Conservation (phyloP, 1,284 basidiomycete genomes). For the Tetrapyrgos nigripes region DNA sequence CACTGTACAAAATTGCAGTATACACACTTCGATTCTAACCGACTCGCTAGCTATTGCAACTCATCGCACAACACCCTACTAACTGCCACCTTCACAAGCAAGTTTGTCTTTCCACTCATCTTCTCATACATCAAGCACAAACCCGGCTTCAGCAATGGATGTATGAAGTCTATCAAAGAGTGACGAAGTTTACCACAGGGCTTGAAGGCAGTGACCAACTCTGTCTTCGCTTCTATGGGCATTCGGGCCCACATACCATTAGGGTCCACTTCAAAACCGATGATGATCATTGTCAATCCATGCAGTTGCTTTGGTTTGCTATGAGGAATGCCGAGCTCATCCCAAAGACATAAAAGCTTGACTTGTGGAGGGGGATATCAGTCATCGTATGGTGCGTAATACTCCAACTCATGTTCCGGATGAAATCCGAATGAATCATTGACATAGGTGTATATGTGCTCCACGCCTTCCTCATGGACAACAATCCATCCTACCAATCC, state of each 20-base stretch:
- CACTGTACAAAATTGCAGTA: too few species aligned
- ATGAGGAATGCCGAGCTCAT: constrained; percentile 37
- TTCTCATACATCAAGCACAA: constrained; percentile 41
- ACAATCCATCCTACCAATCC: constrained; percentile 35
- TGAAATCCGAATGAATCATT: constrained; percentile 34
- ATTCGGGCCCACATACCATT: constrained; percentile 32
- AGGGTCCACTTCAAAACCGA: constrained; percentile 38
- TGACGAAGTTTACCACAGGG: constrained; percentile 8
- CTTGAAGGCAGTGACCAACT: constrained; percentile 17
- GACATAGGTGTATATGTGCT: constrained; percentile 26
- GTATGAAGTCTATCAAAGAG: constrained; percentile 36
- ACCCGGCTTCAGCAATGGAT: constrained; percentile 31
- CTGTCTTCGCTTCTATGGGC: constrained; percentile 2
- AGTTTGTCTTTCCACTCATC: constrained; percentile 29
- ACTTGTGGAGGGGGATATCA: constrained; percentile 29
- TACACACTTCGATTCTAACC: constrained; percentile 34
- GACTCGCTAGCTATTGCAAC: constrained; percentile 38
- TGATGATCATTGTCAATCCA: constrained; percentile 30
- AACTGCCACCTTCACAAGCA: constrained; percentile 29
- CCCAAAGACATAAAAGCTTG: constrained; percentile 35
- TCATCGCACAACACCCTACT: constrained; percentile 32
- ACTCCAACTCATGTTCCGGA: constrained; percentile 8
- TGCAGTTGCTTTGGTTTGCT: constrained; percentile 38
- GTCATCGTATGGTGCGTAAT: constrained; percentile 34
- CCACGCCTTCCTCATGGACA: constrained; percentile 15